phyloP scores from a whole-genome alignment of 495 filamentous ascomycete species.

The Rostrohypoxylon terebratum region DNA sequence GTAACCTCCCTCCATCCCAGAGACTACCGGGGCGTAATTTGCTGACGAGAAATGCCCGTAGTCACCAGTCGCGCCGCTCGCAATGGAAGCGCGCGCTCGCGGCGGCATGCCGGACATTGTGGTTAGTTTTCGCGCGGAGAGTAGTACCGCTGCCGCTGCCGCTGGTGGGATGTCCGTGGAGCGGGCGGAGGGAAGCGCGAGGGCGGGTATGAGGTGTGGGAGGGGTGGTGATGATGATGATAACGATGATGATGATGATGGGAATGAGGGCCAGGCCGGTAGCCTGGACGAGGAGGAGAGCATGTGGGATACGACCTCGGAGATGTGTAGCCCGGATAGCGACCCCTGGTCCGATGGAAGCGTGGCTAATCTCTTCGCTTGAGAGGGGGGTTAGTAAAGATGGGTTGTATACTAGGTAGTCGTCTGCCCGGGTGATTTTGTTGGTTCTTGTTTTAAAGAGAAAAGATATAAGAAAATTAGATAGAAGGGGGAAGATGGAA shows the following conservation, averaged over 20 bases:
- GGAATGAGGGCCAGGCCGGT: too few relatives aligned
- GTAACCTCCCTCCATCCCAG: neutral
- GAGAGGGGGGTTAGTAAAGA: neutral
- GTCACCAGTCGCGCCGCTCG: slow-evolving; percentile 7
- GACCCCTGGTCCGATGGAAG: neutral
- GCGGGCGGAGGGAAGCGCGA: too few relatives aligned
- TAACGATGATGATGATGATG: neutral
- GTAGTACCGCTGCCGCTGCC: neutral
- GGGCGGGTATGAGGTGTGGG: too few relatives aligned
- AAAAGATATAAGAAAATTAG: neutral
- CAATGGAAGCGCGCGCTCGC: neutral
- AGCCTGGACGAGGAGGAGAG: neutral
- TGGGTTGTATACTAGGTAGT: neutral
- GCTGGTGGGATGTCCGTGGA: too few relatives aligned
- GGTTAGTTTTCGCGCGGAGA: neutral
- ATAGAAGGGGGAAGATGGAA: neutral
- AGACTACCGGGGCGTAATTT: neutral
- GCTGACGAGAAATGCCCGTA: neutral
- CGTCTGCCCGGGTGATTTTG: neutral
- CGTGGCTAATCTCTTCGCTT: neutral
- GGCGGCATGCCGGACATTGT: neutral
- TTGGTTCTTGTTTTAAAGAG: neutral
- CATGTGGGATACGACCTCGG: neutral
- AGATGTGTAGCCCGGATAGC: neutral
- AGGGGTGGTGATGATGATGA: too few relatives aligned